Conservation (phyloP, 169 alveolate species). For the Theileria orientalis region DNA sequence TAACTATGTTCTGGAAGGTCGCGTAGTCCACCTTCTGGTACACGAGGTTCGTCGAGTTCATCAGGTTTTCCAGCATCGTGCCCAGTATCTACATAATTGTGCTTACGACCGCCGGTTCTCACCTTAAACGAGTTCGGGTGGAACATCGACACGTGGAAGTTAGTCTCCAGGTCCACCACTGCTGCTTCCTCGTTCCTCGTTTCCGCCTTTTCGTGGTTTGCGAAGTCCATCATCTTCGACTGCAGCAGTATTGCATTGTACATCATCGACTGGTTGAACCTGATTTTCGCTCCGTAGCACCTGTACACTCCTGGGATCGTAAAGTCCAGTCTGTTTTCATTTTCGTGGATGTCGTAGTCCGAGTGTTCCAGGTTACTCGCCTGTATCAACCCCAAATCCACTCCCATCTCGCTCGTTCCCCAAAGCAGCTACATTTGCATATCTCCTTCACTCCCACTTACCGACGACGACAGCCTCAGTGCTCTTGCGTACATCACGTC, state of each 20-base stretch:
- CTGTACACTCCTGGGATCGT: conserved; percentile 68
- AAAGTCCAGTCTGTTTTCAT: conserved; percentile 43
- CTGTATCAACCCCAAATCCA: conserved; percentile 66
- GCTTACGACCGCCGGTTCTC: background rate
- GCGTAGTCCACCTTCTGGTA: conserved; percentile 62
- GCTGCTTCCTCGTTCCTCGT: background rate
- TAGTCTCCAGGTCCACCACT: conserved; percentile 33
- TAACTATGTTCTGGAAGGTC: conserved; percentile 67
- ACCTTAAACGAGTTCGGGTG: conserved; percentile 58
- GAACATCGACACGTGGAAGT: conserved; percentile 43
- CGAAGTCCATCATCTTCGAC: conserved; percentile 21
- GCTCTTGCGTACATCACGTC: conserved; percentile 73
- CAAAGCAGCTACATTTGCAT: conserved; percentile 65
- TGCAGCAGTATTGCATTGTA: conserved; percentile 69
- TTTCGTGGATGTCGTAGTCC: conserved; percentile 67
- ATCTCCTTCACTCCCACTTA: background rate
- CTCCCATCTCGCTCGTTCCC: conserved; percentile 65
- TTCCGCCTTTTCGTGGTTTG: background rate
- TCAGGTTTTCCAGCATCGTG: conserved; percentile 49
- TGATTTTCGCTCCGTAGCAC: conserved; percentile 71
- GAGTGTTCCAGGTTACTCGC: conserved; percentile 45
- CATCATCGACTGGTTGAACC: conserved; percentile 73
- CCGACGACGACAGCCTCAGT: conserved; percentile 37
- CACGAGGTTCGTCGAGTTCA: conserved; percentile 45
- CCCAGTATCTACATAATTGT: conserved; percentile 29